Base-by-base conservation (phyloP, 2,329 filamentous ascomycete species). In the Aspergillus pseudoviridinutans region DNA sequence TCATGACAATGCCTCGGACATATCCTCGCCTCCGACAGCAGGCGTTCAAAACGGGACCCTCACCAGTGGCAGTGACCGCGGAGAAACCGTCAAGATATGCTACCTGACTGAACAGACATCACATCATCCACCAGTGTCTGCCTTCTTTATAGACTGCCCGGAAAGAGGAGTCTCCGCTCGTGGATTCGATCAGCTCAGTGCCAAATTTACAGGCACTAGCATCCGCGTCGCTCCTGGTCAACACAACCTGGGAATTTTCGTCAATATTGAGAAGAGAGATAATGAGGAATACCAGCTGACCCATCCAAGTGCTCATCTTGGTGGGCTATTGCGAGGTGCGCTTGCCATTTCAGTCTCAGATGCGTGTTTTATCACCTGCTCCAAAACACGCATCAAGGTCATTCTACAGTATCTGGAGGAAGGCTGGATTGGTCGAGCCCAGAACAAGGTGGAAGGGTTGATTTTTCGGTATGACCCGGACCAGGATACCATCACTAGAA, bases 101-200 rank as follows among this genome's bases (percentile, higher is more conserved):
- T 99, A 96, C 73, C 82, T 99, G 59, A 97, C 94, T 27, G 94
- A 99, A 77, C 94, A 99, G 78, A 99, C 94, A 8, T 97, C 92
- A 7, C 94, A 99, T 69, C 94, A 99, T 76, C 94, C 94, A 35
- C 94, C 94, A 9, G 93, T 99, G 64, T 97, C 93, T 65, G 94
- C 94, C 14, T 99, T 96, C 76, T 93, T 90, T 74, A 87, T 97
- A 62, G 88, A 92, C 70, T 99, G 94, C 71, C 92, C 92, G 0
- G 90, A 95, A 65, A 92, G 91, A 71, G 94, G 93, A 28, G 84
- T 99, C 63, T 86, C 86, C 41, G 94, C 94, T 17, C 84, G 89
- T 58, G 94, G 94, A 1, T 99, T 93, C 71, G 94, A 99, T 71
- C 94, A 99, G 78, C 87, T 99, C 68, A 93, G 90, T 65, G 94